Evolutionary conservation across 345 rosid species (phyloP), one percentile per base, ranked within the genome.

Genomic region (Citropsis articulata): DNA sequence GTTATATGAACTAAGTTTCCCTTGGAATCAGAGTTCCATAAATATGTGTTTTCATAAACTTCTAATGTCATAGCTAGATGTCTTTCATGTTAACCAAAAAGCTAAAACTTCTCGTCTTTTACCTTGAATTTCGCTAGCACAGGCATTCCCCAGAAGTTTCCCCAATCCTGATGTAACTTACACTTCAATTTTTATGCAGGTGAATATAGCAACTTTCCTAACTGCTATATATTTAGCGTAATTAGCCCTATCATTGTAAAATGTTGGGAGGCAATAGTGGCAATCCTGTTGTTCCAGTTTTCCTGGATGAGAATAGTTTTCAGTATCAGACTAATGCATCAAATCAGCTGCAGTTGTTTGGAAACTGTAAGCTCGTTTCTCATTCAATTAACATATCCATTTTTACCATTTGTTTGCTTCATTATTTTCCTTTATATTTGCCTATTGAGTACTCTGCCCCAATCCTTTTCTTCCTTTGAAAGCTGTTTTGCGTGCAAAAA

Each of bases 221-320:
- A 81, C 71, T 82, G 77, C 71, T 63, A 24, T 21, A 81, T 64
- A 73, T 66, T 70, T 78, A 45, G 31, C 31, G 35, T 66, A 14
- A 73, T 64, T 78, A 75, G 72, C 61, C 36, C 80, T 33, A 3
- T 4, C 18, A 7, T 48, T 48, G 78, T 79, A 83, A 82, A 69
- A 94, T 94, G 98, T 82, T 94, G 71, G 90, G 93, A 81, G 92
- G 94, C 77, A 88, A 85, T 87, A 89, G 84, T 19, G 81, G 77
- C 35, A 92, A 84, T 87, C 81, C 88, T 78, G 77, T 82, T 72
- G 86, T 84, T 65, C 95, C 91, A 31, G 86, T 78, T 77, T 77
- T 83, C 50, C 56, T 88, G 77, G 90, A 88, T 59, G 90, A 90
- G 73, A 87, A 84, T 77, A 88, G 62, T 73, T 85, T 89, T 65